These are phyloP conservation scores for Epichloe festucae DNA, from an alignment of 2,329 filamentous ascomycete species.

Conservation along the genomic window DNA sequence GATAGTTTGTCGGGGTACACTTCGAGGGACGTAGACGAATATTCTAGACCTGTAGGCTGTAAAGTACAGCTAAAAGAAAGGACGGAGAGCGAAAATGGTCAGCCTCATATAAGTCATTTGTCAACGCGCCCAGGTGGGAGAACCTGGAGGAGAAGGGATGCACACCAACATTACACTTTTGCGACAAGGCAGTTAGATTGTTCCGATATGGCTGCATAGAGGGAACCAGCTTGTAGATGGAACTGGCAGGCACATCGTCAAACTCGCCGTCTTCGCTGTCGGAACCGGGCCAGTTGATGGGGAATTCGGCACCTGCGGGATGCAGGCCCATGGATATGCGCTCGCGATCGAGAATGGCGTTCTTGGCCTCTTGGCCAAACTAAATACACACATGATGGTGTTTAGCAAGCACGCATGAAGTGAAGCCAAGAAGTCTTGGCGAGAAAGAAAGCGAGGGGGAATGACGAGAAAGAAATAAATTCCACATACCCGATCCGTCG, in stretches of 20 bases:
- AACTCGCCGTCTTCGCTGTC: constrained; percentile 11
- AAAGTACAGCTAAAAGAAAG: constrained; percentile 40
- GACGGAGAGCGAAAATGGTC: neutral
- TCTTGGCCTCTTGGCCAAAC: constrained; percentile 24
- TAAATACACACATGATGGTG: constrained; percentile 6
- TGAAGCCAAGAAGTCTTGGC: no score
- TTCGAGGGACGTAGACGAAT: constrained; percentile 41
- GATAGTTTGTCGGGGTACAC: constrained; percentile 33
- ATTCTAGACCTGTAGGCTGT: constrained; percentile 44
- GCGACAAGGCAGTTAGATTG: constrained; percentile 46
- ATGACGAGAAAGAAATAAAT: neutral
- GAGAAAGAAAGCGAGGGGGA: no score
- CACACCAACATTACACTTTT: constrained; percentile 36
- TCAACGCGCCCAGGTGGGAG: no score
- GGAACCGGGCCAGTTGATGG: constrained; percentile 18
- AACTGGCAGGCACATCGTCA: constrained; percentile 8
- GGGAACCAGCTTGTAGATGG: constrained; percentile 19
- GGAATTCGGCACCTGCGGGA: constrained; percentile 8
- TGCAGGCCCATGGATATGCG: constrained; percentile 9
- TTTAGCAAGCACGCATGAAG: neutral
- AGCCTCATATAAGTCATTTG: neutral
- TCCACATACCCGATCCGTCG: constrained; percentile 22
- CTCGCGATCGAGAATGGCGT: constrained; percentile 23
- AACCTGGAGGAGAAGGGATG: neutral
- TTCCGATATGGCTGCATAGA: constrained; percentile 30